Base-by-base conservation (phyloP, 2,329 filamentous ascomycete genomes). In the Zasmidium angulare region DNA sequence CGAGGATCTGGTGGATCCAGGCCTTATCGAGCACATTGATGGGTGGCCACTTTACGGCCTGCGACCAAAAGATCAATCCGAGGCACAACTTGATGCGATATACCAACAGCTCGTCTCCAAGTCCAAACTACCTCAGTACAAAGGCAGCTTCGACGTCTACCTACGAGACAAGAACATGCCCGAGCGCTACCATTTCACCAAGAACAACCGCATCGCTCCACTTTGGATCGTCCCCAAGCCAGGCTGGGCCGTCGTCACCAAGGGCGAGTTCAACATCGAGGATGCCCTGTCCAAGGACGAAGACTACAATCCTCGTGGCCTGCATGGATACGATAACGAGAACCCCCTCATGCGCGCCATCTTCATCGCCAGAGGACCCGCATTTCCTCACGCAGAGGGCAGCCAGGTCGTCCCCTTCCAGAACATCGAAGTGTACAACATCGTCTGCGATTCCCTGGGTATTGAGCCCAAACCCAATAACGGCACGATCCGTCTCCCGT, bases 301-400 rank as follows among this genome's bases (percentile, higher is more conserved):
- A 12, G 79, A 85, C 0, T 99, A 97, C 71, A 83, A 89, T 66
- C 95, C 95, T 0, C 84, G 84, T 24, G 95, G 95, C 1, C 78
- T 99, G 1, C 95, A 99, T 71, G 95, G 95, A 1, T 99, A 98
- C 72, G 95, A 99, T 72, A 89, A 96, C 69, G 88, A 96, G 69
- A 89, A 99, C 72, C 93, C 93, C 0, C 80, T 99, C 48, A 99
- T 99, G 95, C 82, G 95, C 43, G 93, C 95, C 0, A 96, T 99
- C 47, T 99, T 99, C 69, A 82, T 98, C 51, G 95, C 95, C 1
- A 82, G 91, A 43, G 95, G 95, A 0, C 95, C 95, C 2, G 93
- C 93, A 0, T 99, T 99, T 71, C 90, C 91, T 0, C 93, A 97
- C 68, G 78, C 84, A 43, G 86, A 90, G 0, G 93, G 95, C 68